phyloP scores from a whole-genome alignment of 225 moss, liverwort and hornwort species.

The Pseudoscleropodium purum region DNA sequence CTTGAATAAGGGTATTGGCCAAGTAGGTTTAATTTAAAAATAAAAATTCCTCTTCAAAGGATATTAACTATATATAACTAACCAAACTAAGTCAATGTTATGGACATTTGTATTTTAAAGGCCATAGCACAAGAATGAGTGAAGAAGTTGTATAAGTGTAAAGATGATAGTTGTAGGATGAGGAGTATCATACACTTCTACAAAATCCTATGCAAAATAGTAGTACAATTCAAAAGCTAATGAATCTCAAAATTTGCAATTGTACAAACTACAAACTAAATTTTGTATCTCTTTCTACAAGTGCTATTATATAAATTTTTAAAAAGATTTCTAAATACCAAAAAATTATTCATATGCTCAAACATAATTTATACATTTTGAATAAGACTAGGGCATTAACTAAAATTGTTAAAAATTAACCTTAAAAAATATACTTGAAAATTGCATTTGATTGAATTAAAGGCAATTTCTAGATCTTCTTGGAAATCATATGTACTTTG shows the following conservation, averaged over 20 bases:
- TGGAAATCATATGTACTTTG: too few relatives aligned
- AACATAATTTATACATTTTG: not conserved
- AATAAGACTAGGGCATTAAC: fast-evolving
- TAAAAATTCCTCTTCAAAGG: not conserved
- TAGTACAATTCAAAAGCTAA: not conserved
- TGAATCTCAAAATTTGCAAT: not conserved
- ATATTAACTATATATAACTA: not conserved
- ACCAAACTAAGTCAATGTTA: not conserved
- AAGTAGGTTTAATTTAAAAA: not conserved
- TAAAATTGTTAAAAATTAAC: not conserved
- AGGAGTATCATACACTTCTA: fast-evolving
- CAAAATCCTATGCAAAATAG: not conserved
- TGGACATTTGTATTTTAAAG: not conserved
- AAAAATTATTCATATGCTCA: not conserved
- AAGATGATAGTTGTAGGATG: too few relatives aligned
- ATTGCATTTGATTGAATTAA: not conserved
- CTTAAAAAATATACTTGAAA: not conserved
- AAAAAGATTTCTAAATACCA: fast-evolving
- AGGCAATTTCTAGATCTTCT: not conserved
- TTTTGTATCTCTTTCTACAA: not conserved
- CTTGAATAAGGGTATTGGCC: not conserved
- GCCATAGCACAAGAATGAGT: too few relatives aligned
- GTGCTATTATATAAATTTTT: not conserved
- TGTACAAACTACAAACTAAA: fast-evolving
- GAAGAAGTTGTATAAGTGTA: not conserved